Evolutionary conservation across 1,284 basidiomycete genomes (phyloP), one percentile per base, ranked within the genome.

Genomic region (Cryptococcus amylolentus): DNA sequence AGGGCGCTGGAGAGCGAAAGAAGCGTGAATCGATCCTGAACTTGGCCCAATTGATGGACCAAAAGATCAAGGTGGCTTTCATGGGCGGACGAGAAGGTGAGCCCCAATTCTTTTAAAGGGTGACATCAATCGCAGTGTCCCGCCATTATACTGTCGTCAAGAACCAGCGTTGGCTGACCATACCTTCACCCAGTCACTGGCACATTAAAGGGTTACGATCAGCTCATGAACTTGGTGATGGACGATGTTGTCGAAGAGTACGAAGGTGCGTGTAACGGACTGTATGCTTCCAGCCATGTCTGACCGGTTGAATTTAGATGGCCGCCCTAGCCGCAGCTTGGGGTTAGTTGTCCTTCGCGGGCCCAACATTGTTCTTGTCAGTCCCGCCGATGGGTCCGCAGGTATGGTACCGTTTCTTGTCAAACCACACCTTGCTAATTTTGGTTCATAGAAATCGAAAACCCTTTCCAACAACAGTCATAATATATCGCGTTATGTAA

Each of bases 11-110:
- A 16, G 91, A 93, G 64, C 91, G 91, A 76, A 91, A 91, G 50
- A 92, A 91, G 76, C 85, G 91, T 50, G 95, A 98, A 78, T 90
- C 91, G 35, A 98, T 98, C 76, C 84, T 98, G 31, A 94, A 98
- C 78, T 84, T 98, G 42, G 86, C 89, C 56, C 94, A 95, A 75
- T 98, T 96, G 70, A 87, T 89, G 50, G 91, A 97, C 77, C 87
- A 94, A 77, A 83, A 85, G 62, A 90, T 98, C 72, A 82, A 91
- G 54, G 93, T 98, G 72, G 98, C 97, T 79, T 98, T 98, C 72
- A 91, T 91, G 27, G 95, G 95, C 47, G 95, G 95, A 27, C 81
- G 95, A 31, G 91, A 98, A 84, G 93, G 94, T 91, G 63, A 49
- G 81, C 75, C 7, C 23, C 35, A 47, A 16, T 18, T 14, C 23